These are phyloP conservation scores for Ballota nigra DNA, from an alignment of 257 asterid genomes.

Conservation along the genomic window DNA sequence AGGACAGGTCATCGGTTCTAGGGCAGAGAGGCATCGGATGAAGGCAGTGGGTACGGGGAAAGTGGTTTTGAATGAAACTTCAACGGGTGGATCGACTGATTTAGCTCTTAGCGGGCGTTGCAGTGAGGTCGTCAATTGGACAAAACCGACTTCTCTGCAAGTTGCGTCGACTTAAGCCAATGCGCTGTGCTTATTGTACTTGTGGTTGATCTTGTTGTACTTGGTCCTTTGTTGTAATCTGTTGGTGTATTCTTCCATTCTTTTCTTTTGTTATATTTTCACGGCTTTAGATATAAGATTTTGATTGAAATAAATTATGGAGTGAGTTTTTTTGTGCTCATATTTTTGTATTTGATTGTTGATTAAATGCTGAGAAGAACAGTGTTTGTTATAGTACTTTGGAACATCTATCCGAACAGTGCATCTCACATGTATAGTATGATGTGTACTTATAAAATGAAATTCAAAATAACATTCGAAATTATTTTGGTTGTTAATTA, in stretches of 20 bases:
- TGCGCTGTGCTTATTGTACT: conserved; percentile 18
- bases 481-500: too few relatives aligned
- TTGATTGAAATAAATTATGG: not conserved
- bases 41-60: conserved; percentile 39
- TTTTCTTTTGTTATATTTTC: not conserved
- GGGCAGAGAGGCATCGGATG: conserved; percentile 79
- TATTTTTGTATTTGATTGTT: not conserved
- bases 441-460: not conserved
- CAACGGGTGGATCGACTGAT: conserved; percentile 3
- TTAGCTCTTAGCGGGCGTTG: conserved; percentile 22
- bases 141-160: conserved; percentile 6
- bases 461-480: not conserved
- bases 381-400: not conserved
- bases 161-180: conserved; percentile 23
- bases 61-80: conserved; percentile 15
- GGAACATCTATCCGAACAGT: not conserved
- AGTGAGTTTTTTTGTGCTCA: not conserved
- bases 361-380: not conserved
- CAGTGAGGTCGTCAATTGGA: conserved; percentile 25
- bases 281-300: not conserved
- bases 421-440: not conserved
- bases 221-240: not conserved
- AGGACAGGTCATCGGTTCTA: conserved; percentile 86
- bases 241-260: not conserved
- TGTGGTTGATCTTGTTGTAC: not conserved